Conservation (phyloP, 495 filamentous ascomycete species). For the Rhizodiscina lignyota region DNA sequence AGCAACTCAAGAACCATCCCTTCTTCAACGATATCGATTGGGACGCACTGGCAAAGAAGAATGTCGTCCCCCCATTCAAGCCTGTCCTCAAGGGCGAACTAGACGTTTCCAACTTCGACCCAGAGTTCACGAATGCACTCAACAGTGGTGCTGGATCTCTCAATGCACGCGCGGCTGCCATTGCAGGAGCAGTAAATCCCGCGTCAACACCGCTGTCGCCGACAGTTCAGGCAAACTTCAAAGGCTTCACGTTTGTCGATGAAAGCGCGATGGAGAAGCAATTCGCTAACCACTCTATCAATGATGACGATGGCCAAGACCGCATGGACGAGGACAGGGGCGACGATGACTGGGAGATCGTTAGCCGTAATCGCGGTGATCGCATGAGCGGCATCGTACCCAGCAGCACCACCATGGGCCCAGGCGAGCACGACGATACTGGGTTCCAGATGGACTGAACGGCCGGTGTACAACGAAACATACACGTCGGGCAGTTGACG, state of each 20-base stretch:
- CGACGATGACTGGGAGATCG: conserved; percentile 5
- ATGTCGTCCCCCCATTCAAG: conserved; percentile 95
- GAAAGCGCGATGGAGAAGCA: conserved; percentile 92
- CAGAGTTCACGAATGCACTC: conserved; percentile 92
- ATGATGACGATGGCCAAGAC: conserved; percentile 32
- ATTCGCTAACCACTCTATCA: conserved; percentile 31
- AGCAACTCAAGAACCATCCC: conserved; percentile 84
- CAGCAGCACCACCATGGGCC: too few relatives aligned
- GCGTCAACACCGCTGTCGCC: conserved; percentile 83
- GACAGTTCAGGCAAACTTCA: conserved; percentile 93
- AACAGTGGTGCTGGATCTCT: conserved; percentile 50
- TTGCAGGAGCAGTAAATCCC: conserved; percentile 59
- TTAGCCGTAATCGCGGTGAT: not conserved
- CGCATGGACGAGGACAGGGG: conserved; percentile 51
- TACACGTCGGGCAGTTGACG: too few relatives aligned
- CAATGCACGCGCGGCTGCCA: conserved; percentile 69
- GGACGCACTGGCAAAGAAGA: conserved; percentile 68
- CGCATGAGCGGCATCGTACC: conserved; percentile 1
- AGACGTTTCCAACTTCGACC: conserved; percentile 95
- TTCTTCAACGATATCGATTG: conserved; percentile 95
- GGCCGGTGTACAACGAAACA: too few relatives aligned
- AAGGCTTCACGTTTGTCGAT: conserved; percentile 95
- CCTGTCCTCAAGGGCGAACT: conserved; percentile 87
- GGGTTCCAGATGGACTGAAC: too few relatives aligned
- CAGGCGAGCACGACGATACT: conserved; percentile 1